Conservation (phyloP, 2,329 filamentous ascomycete species). For the Paramyrothecium roridum region DNA sequence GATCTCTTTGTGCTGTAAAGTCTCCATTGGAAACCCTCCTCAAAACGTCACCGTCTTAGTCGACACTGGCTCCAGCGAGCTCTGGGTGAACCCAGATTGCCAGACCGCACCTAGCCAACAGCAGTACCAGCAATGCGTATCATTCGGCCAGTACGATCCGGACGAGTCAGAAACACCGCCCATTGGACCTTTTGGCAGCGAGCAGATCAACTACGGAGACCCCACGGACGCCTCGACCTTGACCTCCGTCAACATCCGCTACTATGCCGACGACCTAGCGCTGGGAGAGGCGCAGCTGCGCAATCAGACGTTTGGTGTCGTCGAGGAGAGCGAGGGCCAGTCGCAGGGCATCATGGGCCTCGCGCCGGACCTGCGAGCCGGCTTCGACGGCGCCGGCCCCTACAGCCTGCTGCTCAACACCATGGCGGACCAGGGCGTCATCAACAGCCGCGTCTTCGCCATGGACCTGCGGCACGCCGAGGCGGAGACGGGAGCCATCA, state of each 20-base stretch:
- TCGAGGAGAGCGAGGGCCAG: conserved; percentile 40
- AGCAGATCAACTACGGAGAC: conserved; percentile 38
- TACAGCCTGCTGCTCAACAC: conserved; percentile 55
- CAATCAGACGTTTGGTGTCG: conserved; percentile 50
- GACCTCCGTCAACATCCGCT: conserved; percentile 38
- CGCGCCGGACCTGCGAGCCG: conserved; percentile 35
- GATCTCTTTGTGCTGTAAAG: conserved; percentile 20
- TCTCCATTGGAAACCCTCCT: conserved; percentile 37
- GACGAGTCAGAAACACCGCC: conserved; percentile 34
- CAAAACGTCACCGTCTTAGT: conserved; percentile 44
- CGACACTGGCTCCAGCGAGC: conserved; percentile 51
- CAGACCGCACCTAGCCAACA: conserved; percentile 27
- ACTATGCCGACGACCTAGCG: conserved; percentile 42
- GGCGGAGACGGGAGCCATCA: conserved; percentile 42
- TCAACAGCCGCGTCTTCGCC: conserved; percentile 46
- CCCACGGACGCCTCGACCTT: conserved; percentile 27
- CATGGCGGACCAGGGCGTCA: conserved; percentile 42
- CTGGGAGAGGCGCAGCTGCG: conserved; percentile 38
- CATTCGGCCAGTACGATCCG: conserved; percentile 43
- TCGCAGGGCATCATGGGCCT: conserved; percentile 51
- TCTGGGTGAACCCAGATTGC: conserved; percentile 54
- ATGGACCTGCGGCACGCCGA: conserved; percentile 46
- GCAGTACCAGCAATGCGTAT: conserved; percentile 32
- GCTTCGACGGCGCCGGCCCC: conserved; percentile 30
- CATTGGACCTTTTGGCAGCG: conserved; percentile 29